Conservation (phyloP, 2,329 filamentous ascomycete genomes). For the Sclerotinia trifoliorum region DNA sequence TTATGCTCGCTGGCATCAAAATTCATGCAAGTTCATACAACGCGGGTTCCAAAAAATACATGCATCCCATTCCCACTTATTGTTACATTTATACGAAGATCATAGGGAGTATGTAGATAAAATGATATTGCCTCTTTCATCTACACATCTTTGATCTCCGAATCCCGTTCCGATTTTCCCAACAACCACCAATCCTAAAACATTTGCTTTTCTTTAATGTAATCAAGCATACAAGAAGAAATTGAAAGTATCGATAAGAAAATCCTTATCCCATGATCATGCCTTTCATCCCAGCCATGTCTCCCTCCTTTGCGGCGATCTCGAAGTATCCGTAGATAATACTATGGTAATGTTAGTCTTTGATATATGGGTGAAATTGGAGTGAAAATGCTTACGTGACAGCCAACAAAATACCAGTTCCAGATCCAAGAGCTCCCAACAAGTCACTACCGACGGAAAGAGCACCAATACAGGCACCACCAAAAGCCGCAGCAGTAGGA, state of each 20-base stretch:
- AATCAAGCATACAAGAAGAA: slow-evolving; percentile 31
- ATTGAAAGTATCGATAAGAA: slow-evolving; percentile 28
- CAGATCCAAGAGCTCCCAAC: slow-evolving; percentile 90
- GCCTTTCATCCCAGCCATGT: slow-evolving; percentile 78
- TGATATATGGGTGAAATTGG: slow-evolving; percentile 30
- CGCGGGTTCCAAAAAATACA: slow-evolving; percentile 13
- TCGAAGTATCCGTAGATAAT: slow-evolving; percentile 99
- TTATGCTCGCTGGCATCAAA: not conserved
- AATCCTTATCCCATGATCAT: slow-evolving; percentile 65
- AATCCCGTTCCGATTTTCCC: slow-evolving; percentile 6
- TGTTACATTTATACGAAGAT: slow-evolving; percentile 21
- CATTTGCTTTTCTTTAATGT: slow-evolving; percentile 21
- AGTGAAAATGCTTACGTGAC: slow-evolving; percentile 75
- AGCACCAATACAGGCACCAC: slow-evolving; percentile 97
- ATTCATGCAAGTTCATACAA: slow-evolving; percentile 11
- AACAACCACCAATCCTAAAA: slow-evolving; percentile 12
- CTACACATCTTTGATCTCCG: slow-evolving; percentile 1
- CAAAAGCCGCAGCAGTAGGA: slow-evolving; percentile 94
- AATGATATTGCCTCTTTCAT: slow-evolving; percentile 14
- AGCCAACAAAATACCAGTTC: slow-evolving; percentile 95
- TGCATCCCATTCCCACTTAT: slow-evolving; percentile 1
- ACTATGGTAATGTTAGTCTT: slow-evolving; percentile 50
- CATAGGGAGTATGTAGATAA: slow-evolving; percentile 16
- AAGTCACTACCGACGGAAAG: slow-evolving; percentile 95
- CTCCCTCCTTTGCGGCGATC: slow-evolving; percentile 97